Conservation (phyloP, 192 early-diverging fungal genomes). For the Gonapodya sp. region DNA sequence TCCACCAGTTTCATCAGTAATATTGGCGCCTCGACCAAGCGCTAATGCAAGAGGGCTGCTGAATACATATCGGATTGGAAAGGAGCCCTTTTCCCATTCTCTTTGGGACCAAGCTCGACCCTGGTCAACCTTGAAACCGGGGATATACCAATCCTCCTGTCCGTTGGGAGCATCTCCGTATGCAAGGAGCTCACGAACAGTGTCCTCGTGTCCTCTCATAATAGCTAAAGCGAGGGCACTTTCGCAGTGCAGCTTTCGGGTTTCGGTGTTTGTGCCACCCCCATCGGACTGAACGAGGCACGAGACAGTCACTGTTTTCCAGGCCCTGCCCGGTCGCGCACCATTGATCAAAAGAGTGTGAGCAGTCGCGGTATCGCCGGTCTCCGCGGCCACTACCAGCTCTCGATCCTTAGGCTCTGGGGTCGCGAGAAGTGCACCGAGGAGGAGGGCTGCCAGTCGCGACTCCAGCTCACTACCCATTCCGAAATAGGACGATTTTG, state of each 20-base stretch:
- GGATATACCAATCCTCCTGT: background rate
- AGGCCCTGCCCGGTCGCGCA: background rate
- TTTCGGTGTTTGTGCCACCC: background rate
- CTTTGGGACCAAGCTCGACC: background rate
- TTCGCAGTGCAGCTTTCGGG: background rate
- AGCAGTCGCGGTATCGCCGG: background rate
- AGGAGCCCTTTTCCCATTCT: background rate
- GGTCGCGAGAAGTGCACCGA: background rate
- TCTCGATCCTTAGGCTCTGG: background rate
- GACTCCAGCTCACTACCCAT: too few relatives aligned
- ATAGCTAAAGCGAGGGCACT: background rate
- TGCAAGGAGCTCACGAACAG: background rate
- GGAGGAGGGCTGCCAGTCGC: background rate
- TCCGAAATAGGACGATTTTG: too few relatives aligned
- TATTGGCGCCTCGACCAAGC: background rate
- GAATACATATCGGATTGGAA: background rate
- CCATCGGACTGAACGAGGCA: background rate
- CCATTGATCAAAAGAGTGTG: background rate
- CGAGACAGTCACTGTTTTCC: background rate
- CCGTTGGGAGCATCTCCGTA: background rate
- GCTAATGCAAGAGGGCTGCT: background rate
- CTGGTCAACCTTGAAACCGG: background rate
- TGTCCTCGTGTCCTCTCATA: background rate
- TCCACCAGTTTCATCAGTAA: background rate
- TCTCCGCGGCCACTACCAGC: background rate